Evolutionary conservation across 2,329 filamentous ascomycete genomes (phyloP), one percentile per base, ranked within the genome.

Genomic region (Fusarium burgessii): DNA sequence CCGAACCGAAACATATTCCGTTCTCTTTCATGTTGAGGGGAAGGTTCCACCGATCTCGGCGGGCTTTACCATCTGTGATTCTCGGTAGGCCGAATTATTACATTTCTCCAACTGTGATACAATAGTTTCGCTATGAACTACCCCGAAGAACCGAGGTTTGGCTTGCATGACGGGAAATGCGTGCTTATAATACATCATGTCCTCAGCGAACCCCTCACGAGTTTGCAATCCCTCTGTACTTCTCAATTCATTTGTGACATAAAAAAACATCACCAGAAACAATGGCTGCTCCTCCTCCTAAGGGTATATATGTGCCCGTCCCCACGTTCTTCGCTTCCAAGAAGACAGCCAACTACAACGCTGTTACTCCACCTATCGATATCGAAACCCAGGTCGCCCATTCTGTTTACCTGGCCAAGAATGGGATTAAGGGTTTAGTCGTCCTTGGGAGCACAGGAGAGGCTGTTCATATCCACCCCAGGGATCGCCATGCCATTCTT

Each of bases 401-500:
- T 82, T 84, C 84, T 13, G 76, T 91, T 10, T 89, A 88, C 76
- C 86, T 91, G 40, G 89, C 89, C 40, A 83, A 84, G 56, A 84
- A 85, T 70, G 90, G 90, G 60, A 87, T 91, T 72, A 83, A 83
- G 33, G 89, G 90, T 25, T 82, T 91, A 29, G 88, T 91, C 14
- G 82, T 91, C 42, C 85, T 91, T 52, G 90, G 90, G 27, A 89
- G 86, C 41, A 91, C 89, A 0, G 90, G 90, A 63, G 90, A 91
- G 77, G 87, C 88, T 1, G 86, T 91, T 45, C 89, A 91, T 78
- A 81, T 91, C 51, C 85, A 86, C 23, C 82, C 83, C n/a, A 74
- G 80, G n/a, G 89, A 91, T 72, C 87, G 89, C 36, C 82, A 81
- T 61, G 80, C 84, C 46, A 80, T 91, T 47, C 82, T 91, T 42